A percentile compares a stretch with the other conserved stretches of the same genome.
Evolutionary conservation across 805 yeast species (phyloP).

Genomic region (Metschnikowia gelsemii): DNA sequence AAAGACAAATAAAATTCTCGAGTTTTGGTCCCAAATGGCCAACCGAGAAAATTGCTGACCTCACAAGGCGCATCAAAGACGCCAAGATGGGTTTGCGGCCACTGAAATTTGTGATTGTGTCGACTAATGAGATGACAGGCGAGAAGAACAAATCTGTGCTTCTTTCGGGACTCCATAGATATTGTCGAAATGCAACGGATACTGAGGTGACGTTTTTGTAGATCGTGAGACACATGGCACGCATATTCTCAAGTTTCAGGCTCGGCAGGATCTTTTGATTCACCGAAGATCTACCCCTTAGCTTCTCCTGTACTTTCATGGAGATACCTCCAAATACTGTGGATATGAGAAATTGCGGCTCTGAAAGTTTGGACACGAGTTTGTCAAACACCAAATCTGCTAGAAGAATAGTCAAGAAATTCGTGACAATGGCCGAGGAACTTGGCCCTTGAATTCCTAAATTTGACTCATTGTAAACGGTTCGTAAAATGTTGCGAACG

Average conservation of each 20-base stretch:
- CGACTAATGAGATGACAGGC: conserved; percentile 21
- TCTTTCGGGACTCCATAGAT: not conserved
- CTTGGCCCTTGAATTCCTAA: conserved; percentile 7
- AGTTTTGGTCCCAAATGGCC: conserved; percentile 6
- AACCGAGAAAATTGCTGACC: conserved; percentile 7
- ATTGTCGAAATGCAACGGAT: not conserved
- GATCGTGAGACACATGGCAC: not conserved
- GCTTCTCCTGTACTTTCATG: not conserved
- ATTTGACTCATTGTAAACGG: conserved; percentile 4
- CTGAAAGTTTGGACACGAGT: conserved; percentile 10
- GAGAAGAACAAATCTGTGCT: conserved; percentile 13
- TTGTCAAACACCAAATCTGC: conserved; percentile 20
- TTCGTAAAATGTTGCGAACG: conserved; percentile 9
- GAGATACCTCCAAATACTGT: conserved; percentile 4
- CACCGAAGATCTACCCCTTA: not conserved
- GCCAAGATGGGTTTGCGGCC: conserved; percentile 21
- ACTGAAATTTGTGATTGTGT: conserved; percentile 21
- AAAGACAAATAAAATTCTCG: conserved; percentile 9
- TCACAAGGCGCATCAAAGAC: conserved; percentile 10
- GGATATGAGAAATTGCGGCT: conserved; percentile 16
- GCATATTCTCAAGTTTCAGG: not conserved
- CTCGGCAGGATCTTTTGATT: not conserved
- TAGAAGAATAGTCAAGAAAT: conserved; percentile 14
- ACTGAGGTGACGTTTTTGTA: conserved; percentile 1
- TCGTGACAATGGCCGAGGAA: conserved; percentile 14